Evolutionary conservation across 176 grass and related monocot species (phyloP).

Genomic region (Carex parvula): DNA sequence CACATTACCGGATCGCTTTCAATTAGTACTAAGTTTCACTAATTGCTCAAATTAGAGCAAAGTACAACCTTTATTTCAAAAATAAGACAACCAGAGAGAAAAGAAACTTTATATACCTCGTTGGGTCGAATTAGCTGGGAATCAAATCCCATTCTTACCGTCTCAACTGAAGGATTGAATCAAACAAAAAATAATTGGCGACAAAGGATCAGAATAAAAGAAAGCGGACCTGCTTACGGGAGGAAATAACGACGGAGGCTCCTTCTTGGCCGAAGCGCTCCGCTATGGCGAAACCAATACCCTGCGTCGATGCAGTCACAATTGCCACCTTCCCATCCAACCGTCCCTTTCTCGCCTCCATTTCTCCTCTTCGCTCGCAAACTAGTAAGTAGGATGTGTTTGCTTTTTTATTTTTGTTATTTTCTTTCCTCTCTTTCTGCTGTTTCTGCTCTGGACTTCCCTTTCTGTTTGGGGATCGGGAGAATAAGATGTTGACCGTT

Average conservation of each 20-base stretch:
- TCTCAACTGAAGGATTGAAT: neutral
- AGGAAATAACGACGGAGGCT: conserved; percentile 87
- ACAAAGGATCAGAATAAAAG: neutral
- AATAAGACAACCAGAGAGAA: neutral
- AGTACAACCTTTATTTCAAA: neutral
- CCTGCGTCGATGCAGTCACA: conserved; percentile 84
- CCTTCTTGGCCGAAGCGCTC: conserved; percentile 83
- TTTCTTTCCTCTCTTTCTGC: neutral
- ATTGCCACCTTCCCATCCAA: conserved; percentile 85
- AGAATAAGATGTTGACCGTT: neutral
- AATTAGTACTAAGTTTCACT: neutral
- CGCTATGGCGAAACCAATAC: conserved; percentile 83
- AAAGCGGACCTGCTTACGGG: conserved; percentile 69
- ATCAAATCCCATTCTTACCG: neutral
- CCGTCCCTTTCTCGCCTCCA: conserved; percentile 43
- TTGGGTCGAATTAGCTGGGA: neutral
- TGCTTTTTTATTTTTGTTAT: neutral
- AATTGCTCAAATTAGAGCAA: neutral
- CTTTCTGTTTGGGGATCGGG: neutral
- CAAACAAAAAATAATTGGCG: neutral
- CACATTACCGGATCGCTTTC: neutral
- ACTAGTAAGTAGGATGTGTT: neutral
- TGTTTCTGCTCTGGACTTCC: neutral
- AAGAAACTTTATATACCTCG: neutral
- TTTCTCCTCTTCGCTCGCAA: neutral